Evolutionary conservation across 2,329 filamentous ascomycete species (phyloP).

Genomic region (Bipolaris sorokiniana): DNA sequence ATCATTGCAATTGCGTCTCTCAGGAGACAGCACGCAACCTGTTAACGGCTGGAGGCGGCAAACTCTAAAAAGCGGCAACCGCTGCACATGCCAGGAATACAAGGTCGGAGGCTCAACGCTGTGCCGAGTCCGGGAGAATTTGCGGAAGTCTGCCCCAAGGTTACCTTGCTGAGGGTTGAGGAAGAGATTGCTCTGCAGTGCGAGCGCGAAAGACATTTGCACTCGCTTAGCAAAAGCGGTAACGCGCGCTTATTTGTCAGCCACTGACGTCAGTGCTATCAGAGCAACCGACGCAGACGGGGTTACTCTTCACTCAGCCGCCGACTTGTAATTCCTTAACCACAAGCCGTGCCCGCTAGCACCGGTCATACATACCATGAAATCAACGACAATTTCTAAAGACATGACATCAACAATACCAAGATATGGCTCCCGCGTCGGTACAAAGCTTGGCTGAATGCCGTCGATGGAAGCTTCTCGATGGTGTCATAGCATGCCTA

Average conservation of each 20-base stretch:
- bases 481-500: background rate
- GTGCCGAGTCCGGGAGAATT: slow-evolving; percentile 4
- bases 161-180: slow-evolving; percentile 4
- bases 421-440: background rate
- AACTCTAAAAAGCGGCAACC: slow-evolving; percentile 23
- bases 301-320: background rate
- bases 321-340: background rate
- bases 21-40: slow-evolving; percentile 31
- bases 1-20: slow-evolving; percentile 20
- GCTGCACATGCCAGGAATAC: background rate
- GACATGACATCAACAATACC: slow-evolving; percentile 5
- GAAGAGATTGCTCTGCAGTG: slow-evolving; percentile 10
- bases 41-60: slow-evolving; percentile 29
- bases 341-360: background rate
- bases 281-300: background rate
- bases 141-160: slow-evolving; percentile 1
- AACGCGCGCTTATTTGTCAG: slow-evolving; percentile 12
- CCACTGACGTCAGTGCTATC: slow-evolving; percentile 9
- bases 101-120: background rate
- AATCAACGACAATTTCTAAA: background rate
- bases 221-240: slow-evolving; percentile 13
- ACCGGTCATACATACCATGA: background rate
- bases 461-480: background rate
- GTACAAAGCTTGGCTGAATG: background rate
- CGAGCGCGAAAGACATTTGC: slow-evolving; percentile 11